These are phyloP conservation scores for Sextonia rubra DNA, from an alignment of 164 flowering plant species.

Conservation along the genomic window DNA sequence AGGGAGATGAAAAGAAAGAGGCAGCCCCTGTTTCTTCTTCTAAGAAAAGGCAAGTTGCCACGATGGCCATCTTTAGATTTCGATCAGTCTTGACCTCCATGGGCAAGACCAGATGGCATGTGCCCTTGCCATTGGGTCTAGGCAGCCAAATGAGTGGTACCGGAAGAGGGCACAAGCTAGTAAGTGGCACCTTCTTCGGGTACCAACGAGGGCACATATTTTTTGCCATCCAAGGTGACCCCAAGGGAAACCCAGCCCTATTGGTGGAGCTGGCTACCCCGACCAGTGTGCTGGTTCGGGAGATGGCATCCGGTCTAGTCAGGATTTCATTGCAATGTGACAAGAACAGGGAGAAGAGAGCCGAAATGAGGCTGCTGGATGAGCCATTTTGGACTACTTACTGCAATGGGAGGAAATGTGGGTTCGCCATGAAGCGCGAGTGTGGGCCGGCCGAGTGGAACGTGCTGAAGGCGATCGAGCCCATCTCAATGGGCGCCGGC, in stretches of 20 bases:
- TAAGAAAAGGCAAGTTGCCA: constrained; percentile 26
- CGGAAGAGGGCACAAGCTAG: constrained; percentile 62
- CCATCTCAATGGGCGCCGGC: constrained; percentile 90
- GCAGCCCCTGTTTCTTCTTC: no score
- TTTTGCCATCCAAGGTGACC: constrained; percentile 69
- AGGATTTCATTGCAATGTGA: constrained; percentile 80
- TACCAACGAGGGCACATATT: constrained; percentile 75
- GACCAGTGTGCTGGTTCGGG: constrained; percentile 62
- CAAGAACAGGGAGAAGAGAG: constrained; percentile 32
- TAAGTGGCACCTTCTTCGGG: constrained; percentile 83
- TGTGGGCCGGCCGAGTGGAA: constrained; percentile 65
- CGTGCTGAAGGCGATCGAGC: constrained; percentile 67
- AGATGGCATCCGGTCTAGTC: constrained; percentile 96
- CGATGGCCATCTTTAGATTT: constrained; percentile 37
- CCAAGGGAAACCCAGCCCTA: constrained; percentile 51
- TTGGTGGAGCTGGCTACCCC: constrained; percentile 73
- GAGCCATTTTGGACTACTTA: constrained; percentile 83
- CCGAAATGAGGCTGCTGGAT: constrained; percentile 39
- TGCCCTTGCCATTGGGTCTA: constrained; percentile 21
- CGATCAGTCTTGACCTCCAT: constrained; percentile 44
- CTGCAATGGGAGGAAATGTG: constrained; percentile 89
- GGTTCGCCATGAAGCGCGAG: constrained; percentile 55
- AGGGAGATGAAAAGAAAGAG: background rate
- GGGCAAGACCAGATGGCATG: constrained; percentile 20
- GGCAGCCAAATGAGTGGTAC: constrained; percentile 63